Percentiles rank a stretch among this genome's conserved stretches.
Evolutionary conservation across 2,329 filamentous ascomycete genomes (phyloP).

Genomic region (Tolypocladium inflatum): DNA sequence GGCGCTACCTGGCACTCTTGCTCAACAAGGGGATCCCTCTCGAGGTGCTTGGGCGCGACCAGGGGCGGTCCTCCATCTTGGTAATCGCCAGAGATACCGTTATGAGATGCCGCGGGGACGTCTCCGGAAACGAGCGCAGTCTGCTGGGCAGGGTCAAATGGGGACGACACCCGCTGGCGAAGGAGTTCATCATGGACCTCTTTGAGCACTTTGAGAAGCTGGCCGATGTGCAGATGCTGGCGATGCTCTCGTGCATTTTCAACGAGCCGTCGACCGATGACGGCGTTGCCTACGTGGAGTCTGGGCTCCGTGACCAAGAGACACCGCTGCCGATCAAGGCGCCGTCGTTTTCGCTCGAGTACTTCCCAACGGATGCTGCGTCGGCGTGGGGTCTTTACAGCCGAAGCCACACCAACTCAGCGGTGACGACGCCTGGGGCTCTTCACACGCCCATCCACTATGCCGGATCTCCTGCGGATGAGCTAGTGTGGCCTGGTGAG

Average conservation of each 20-base stretch:
- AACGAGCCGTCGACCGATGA: slow-evolving; percentile 49
- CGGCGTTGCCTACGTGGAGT: slow-evolving; percentile 47
- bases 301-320: slow-evolving; percentile 46
- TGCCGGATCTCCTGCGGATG: slow-evolving; percentile 48
- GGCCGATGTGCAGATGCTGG: slow-evolving; percentile 60
- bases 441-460: slow-evolving; percentile 45
- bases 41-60: slow-evolving; percentile 47
- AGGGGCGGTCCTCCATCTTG: slow-evolving; percentile 50
- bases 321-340: slow-evolving; percentile 57
- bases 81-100: slow-evolving; percentile 59
- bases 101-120: slow-evolving; percentile 19
- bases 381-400: slow-evolving; percentile 42
- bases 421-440: slow-evolving; percentile 46
- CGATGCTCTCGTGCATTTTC: slow-evolving; percentile 63
- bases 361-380: slow-evolving; percentile 50
- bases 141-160: slow-evolving; percentile 56
- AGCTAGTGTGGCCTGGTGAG: slow-evolving; percentile 41
- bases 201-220: slow-evolving; percentile 53
- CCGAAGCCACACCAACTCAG: slow-evolving; percentile 44
- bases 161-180: slow-evolving; percentile 56
- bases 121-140: slow-evolving; percentile 10
- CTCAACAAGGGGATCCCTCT: slow-evolving; percentile 69
- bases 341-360: slow-evolving; percentile 56
- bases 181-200: slow-evolving; percentile 50
- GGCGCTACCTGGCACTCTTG: slow-evolving; percentile 72